phyloP scores from a whole-genome alignment of 345 rosid genomes.

The Limnanthes douglasii region DNA sequence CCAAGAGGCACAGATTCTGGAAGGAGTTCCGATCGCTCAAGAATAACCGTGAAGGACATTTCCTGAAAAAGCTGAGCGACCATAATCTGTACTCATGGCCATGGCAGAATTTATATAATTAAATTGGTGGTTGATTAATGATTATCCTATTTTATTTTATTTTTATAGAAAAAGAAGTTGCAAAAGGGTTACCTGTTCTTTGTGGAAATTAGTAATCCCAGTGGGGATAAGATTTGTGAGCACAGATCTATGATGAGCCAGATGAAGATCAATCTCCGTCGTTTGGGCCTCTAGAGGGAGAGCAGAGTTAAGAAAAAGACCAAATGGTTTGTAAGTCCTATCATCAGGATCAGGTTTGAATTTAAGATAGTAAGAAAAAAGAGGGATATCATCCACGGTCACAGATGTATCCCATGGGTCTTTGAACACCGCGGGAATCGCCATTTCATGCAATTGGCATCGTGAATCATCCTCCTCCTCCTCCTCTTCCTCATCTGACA shows the following conservation, averaged over 20 bases:
- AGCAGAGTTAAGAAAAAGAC: constrained; percentile 60
- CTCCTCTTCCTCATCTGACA: too few relatives aligned
- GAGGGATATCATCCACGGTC: constrained; percentile 17
- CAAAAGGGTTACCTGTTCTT: constrained; percentile 69
- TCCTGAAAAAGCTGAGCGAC: constrained; percentile 64
- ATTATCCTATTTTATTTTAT: too few relatives aligned
- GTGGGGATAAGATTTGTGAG: constrained; percentile 40
- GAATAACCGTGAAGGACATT: constrained; percentile 58
- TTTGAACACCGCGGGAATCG: constrained; percentile 45
- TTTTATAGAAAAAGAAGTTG: too few relatives aligned
- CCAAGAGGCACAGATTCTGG: constrained; percentile 45
- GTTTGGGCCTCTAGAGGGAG: constrained; percentile 71
- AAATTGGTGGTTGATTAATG: too few relatives aligned
- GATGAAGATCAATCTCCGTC: constrained; percentile 73
- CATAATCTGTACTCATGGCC: constrained; percentile 38
- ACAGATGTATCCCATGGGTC: constrained; percentile 34
- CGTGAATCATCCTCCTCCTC: constrained; percentile 39
- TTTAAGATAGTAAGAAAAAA: constrained; percentile 41
- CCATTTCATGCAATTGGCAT: constrained; percentile 63
- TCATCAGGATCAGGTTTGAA: constrained; percentile 61
- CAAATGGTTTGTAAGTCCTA: constrained; percentile 56
- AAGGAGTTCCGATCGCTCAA: constrained; percentile 41
- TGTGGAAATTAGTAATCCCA: constrained; percentile 22
- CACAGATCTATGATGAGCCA: constrained; percentile 70
- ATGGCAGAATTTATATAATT: too few relatives aligned